Base-by-base conservation (phyloP, 805 yeast species). In the Wickerhamiella dianesei region DNA sequence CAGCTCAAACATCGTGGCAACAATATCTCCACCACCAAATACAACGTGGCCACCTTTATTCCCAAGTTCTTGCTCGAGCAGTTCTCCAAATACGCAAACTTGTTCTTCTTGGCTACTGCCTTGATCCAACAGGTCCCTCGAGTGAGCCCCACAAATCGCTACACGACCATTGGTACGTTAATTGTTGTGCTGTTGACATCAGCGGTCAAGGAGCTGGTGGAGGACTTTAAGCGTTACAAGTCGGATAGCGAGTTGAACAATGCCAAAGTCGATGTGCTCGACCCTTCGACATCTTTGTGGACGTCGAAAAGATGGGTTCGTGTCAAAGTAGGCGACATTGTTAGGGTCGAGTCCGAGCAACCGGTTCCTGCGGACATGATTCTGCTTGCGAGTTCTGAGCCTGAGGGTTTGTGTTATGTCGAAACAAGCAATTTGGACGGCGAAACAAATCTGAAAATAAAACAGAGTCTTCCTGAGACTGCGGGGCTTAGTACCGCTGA, bases 361-460 rank as follows among this genome's bases (percentile, higher is more conserved):
- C 80, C 95, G 0, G 75, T 92, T 48, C 99, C 99, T 0, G 97
- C 98, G 0, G 99, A 92, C 67, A 58, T 92, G 47, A 71, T 89
- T 16, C 64, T 94, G 16, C 61, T 92, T 32, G 78, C 92, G 20
- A 86, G 96, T 0, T 89, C 97, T 0, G 99, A 92, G 63, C 99
- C 99, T 0, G 97, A 89, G 64, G 99, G 98, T 2, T 70, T 92
- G 50, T 94, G 98, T 63, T 92, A 92, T 58, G 85, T 94, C 47
- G 99, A 92, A 64, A 92, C 99, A 1, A 95, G 98, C 0, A 92
- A 92, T 59, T 69, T 92, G 55, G 99, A 92, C 64, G 99, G 99
- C 48, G 99, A 92, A 63, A 94, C 99, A 0, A 92, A 92, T 62
- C 71, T 92, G 57, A 92, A 92, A 60, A 92, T 92, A 60, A 94